Evolutionary conservation across 2,329 filamentous ascomycete genomes (phyloP), one percentile per base, ranked within the genome.

Genomic region (Orbilia brochopaga): DNA sequence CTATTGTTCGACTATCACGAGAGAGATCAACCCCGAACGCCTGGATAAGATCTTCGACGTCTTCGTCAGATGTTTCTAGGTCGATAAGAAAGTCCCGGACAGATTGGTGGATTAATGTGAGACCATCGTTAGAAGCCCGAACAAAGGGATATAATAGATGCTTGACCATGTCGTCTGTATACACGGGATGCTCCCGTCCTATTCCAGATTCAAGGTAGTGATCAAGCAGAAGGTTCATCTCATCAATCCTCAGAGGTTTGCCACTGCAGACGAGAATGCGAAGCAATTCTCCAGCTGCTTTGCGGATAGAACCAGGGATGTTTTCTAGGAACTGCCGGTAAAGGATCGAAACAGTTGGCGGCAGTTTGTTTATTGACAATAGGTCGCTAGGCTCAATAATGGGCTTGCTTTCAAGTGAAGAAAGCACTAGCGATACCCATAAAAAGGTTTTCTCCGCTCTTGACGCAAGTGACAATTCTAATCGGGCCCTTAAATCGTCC

Each of bases 41-140:
- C 24, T 37, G 32, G 40, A 8, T 27, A 44, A 57, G 37, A 21
- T 48, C 17, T 7, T 59, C 42, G 42, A 23, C 11, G 19, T 21
- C 23, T 37, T 30, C 21, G 17, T 32, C 27, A 8, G 27, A 32
- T 32, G 17, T 59, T 11, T 32, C 56, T 11, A 59, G 15, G 32
- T 32, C 56, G 15, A 59, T 40, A 51, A 59, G 56, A 59, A 59
- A 59, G 2, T 59, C 56, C 23, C 21, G 21, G n/a, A 59, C n/a
- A 37, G 56, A 59, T 50, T 30, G 56, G 24, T 50, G 40, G 42
- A 59, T 50, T 13, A 51, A 32, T 8, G n/a, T 27, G 13, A 59
- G 11, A 21, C 15, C 23, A 11, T 13, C 42, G 21, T 27, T 24
- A 13, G 42, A 32, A 11, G 35, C 19, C 35, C 30, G 56, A 27